A percentile compares a stretch with the other conserved stretches of the same genome.
Evolutionary conservation across 1,139 yeast genomes (phyloP).

Genomic region (Protomyces lactucae-debilis): DNA sequence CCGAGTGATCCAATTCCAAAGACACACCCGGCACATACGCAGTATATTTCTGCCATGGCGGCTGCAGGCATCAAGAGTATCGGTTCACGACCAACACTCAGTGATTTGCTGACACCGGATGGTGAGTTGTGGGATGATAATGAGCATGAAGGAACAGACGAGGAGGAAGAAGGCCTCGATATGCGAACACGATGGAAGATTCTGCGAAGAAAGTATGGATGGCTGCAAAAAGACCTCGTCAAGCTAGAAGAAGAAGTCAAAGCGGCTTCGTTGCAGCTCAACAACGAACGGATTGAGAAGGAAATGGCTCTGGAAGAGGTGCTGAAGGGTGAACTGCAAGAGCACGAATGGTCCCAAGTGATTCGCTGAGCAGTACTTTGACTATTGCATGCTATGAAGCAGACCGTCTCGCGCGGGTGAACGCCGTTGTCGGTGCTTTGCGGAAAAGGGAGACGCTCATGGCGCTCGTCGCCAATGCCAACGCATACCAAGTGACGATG

Average conservation of each 20-base stretch:
- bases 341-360: constrained; percentile 12
- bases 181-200: constrained; percentile 33
- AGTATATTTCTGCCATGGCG: constrained; percentile 27
- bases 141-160: constrained; percentile 28
- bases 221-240: constrained; percentile 50
- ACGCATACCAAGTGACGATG: constrained; percentile 73
- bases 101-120: neutral
- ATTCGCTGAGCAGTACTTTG: neutral
- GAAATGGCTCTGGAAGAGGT: constrained; percentile 56
- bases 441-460: neutral
- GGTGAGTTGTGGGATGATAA: constrained; percentile 27
- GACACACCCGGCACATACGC: constrained; percentile 29
- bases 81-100: neutral
- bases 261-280: constrained; percentile 42
- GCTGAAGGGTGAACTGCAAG: constrained; percentile 38
- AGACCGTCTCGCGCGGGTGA: neutral
- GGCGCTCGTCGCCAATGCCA: neutral
- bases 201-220: constrained; percentile 43
- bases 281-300: constrained; percentile 53
- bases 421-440: neutral
- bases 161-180: constrained; percentile 35
- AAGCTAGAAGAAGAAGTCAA: constrained; percentile 47
- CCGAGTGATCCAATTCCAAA: constrained; percentile 30
- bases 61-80: constrained; percentile 8
- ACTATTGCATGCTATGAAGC: neutral